Conservation (phyloP, 2,329 filamentous ascomycete species). For the Aspergillus oerlinghausenensis region DNA sequence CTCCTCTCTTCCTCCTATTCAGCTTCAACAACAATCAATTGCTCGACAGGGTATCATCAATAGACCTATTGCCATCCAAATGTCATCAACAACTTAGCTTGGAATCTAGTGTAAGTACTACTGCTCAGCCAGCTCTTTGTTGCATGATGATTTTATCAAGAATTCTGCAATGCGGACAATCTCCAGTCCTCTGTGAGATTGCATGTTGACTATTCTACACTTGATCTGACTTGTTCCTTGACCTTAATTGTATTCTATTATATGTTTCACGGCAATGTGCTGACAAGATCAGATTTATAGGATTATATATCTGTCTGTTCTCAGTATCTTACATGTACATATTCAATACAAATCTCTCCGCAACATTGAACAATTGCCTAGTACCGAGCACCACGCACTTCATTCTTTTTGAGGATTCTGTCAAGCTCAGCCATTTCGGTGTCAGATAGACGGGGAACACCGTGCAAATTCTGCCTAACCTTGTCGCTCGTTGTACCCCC, state of each 20-base stretch:
- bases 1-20: conserved; percentile 5
- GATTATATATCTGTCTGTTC: not conserved
- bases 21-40: not conserved
- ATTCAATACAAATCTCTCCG: not conserved
- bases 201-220: conserved; percentile 45
- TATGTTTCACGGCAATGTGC: conserved; percentile 5
- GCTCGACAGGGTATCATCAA: not conserved
- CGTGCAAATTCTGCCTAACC: conserved; percentile 31
- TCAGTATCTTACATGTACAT: not conserved
- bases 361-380: conserved; percentile 2
- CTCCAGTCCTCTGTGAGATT: conserved; percentile 38
- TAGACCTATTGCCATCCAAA: not conserved
- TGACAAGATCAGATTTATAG: conserved; percentile 8
- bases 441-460: conserved; percentile 26
- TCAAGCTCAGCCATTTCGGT: conserved; percentile 48
- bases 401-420: conserved; percentile 45
- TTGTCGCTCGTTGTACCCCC: conserved; percentile 34
- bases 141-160: conserved; percentile 38
- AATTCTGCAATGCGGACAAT: conserved; percentile 46
- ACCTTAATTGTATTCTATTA: conserved; percentile 4
- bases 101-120: conserved; percentile 2
- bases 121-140: conserved; percentile 8
- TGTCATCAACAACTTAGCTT: no score
- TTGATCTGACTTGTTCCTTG: conserved; percentile 36
- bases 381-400: conserved; percentile 32